These are phyloP conservation scores for Suillus subalutaceus DNA, from an alignment of 768 basidiomycete species.

Conservation along the genomic window DNA sequence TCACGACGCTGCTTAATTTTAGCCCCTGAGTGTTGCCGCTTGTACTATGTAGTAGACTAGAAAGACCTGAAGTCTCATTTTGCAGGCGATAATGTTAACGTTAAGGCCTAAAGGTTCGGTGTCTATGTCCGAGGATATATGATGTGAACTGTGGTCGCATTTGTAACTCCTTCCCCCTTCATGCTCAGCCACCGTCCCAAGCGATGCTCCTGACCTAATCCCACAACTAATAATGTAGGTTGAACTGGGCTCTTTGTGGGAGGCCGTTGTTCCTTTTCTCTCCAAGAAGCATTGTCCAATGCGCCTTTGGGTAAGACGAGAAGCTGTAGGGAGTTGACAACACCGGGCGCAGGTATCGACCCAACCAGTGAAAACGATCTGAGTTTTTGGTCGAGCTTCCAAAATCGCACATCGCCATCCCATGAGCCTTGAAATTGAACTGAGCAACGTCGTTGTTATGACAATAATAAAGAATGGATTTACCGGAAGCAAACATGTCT, in stretches of 20 bases:
- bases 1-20: not conserved
- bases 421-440: slow-evolving; percentile 75
- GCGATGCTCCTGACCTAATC: slow-evolving; percentile 85
- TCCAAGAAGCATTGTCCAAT: slow-evolving; percentile 48
- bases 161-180: slow-evolving; percentile 70
- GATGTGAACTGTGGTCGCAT: slow-evolving; percentile 69
- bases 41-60: not conserved
- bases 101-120: not conserved
- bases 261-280: slow-evolving; percentile 24
- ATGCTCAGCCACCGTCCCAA: slow-evolving; percentile 86
- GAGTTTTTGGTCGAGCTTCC: slow-evolving; percentile 83
- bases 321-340: slow-evolving; percentile 91
- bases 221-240: slow-evolving; percentile 70
- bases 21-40: slow-evolving; percentile 1
- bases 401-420: slow-evolving; percentile 88
- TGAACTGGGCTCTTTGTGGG: slow-evolving; percentile 18
- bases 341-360: slow-evolving; percentile 68
- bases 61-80: slow-evolving; percentile 1
- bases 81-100: not conserved
- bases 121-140: slow-evolving; percentile 47
- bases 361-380: slow-evolving; percentile 75
- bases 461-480: slow-evolving; percentile 18
- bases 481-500: slow-evolving; percentile 89
- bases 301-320: slow-evolving; percentile 51
- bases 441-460: slow-evolving; percentile 4